phyloP scores from a whole-genome alignment of 305 asterid genomes.

The Fraxinus floribunda region DNA sequence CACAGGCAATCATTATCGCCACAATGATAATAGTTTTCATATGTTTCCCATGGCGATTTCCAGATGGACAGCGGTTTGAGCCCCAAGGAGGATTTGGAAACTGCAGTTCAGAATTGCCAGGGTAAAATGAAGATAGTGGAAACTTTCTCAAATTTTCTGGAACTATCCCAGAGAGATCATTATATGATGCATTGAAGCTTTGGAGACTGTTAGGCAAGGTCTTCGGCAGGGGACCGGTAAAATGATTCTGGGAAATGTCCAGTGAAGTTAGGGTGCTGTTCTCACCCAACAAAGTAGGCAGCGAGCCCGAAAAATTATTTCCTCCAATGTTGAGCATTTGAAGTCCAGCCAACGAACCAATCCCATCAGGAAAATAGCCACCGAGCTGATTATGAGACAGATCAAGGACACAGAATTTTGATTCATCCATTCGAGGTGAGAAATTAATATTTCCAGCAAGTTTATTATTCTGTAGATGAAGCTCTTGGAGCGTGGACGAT shows the following conservation, averaged over 20 bases:
- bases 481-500: slow-evolving; percentile 63
- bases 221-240: slow-evolving; percentile 66
- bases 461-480: slow-evolving; percentile 65
- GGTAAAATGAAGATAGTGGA: slow-evolving; percentile 79
- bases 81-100: slow-evolving; percentile 82
- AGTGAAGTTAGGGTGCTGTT: slow-evolving; percentile 46
- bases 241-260: slow-evolving; percentile 65
- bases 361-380: slow-evolving; percentile 65
- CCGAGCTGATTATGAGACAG: slow-evolving; percentile 61
- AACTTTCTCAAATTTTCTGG: slow-evolving; percentile 88
- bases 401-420: slow-evolving; percentile 60
- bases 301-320: slow-evolving; percentile 72
- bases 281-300: slow-evolving; percentile 58
- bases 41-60: slow-evolving; percentile 32
- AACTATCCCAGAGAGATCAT: slow-evolving; percentile 81
- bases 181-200: slow-evolving; percentile 75
- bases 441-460: slow-evolving; percentile 65
- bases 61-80: slow-evolving; percentile 41
- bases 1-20: slow-evolving; percentile 58
- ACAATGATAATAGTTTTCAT: slow-evolving; percentile 54
- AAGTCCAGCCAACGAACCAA: slow-evolving; percentile 59
- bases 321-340: slow-evolving; percentile 59
- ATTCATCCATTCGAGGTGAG: slow-evolving; percentile 44
- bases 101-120: slow-evolving; percentile 72
- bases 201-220: slow-evolving; percentile 62